Conservation (phyloP, 768 basidiomycete genomes). For the Suillus americanus region DNA sequence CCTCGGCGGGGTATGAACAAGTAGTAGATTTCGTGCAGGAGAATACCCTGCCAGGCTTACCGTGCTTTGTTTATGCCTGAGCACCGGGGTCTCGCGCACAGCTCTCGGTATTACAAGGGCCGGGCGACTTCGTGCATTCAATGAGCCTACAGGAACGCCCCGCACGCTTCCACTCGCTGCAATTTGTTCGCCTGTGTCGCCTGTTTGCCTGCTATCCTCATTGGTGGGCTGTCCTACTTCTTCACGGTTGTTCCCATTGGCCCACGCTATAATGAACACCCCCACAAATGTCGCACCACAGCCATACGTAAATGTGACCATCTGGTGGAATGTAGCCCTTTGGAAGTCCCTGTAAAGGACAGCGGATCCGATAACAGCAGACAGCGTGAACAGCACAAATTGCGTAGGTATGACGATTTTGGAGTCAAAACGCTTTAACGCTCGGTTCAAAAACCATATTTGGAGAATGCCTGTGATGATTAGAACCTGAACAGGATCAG, state of each 20-base stretch:
- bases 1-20: constrained; percentile 65
- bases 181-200: constrained; percentile 23
- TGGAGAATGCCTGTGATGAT: constrained; percentile 76
- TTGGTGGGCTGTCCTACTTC: constrained; percentile 29
- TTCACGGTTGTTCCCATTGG: constrained; percentile 31
- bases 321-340: constrained; percentile 75
- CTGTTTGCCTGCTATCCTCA: constrained; percentile 17
- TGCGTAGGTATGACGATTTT: constrained; percentile 95
- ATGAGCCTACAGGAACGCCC: constrained; percentile 17
- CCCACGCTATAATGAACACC: constrained; percentile 84
- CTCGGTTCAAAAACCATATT: constrained; percentile 80
- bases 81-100: constrained; percentile 41
- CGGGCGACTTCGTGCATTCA: constrained; percentile 31
- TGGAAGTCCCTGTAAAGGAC: constrained; percentile 94
- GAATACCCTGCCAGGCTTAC: constrained; percentile 69
- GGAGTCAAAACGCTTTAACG: constrained; percentile 90
- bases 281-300: constrained; percentile 88
- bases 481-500: constrained; percentile 51
- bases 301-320: constrained; percentile 84
- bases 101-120: constrained; percentile 52
- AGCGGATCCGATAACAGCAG: constrained; percentile 89
- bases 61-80: constrained; percentile 54
- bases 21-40: constrained; percentile 71
- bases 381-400: constrained; percentile 93
- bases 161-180: constrained; percentile 17